Base-by-base conservation (phyloP, 768 basidiomycete genomes). In the Boletus bicolor region DNA sequence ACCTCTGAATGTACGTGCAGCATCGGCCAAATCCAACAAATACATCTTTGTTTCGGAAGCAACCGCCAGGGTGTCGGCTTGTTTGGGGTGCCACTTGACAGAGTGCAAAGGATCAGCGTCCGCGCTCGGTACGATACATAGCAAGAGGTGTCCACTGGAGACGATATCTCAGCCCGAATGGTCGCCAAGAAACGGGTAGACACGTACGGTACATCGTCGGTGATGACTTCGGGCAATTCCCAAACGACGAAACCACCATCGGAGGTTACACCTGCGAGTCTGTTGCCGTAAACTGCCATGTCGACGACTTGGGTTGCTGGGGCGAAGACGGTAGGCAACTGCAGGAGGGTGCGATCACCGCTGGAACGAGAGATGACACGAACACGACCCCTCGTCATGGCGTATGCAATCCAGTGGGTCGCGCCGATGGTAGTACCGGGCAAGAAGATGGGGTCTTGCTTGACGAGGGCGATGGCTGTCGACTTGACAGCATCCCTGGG, bases 361-460 rank as follows among this genome's bases (percentile, higher is more conserved):
- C 90, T 92, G 24, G 90, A 89, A 50, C 91, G 82, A 21, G 91
- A 93, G 56, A 93, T 93, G 49, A 93, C 87, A 43, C 91, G 87
- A 49, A 93, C 87, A 56, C 91, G 90, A 83, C 87, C 89, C 75
- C 87, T 84, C 5, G 88, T 92, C 91, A 93, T 93, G 26, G 91
- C 91, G 64, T 93, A 93, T 15, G 91, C 91, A 55, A 93, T 91
- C 89, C 91, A 93, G 66, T 91, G 88, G 5, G 91, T 92, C 14
- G 91, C 91, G 10, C 91, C 91, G 52, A 93, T 93, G 34, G 91
- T 93, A 12, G 88, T 87, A 15, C 91, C 91, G 44, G 88, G 89
- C 54, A 92, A 75, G 74, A 93, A 93, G 26, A 86, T 81, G 17
- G 90, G 76, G 56, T 93, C 91, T 60, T 93, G 90, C 72, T 85